phyloP scores from a whole-genome alignment of 2,329 filamentous ascomycete genomes.

The Penicillium sp. region DNA sequence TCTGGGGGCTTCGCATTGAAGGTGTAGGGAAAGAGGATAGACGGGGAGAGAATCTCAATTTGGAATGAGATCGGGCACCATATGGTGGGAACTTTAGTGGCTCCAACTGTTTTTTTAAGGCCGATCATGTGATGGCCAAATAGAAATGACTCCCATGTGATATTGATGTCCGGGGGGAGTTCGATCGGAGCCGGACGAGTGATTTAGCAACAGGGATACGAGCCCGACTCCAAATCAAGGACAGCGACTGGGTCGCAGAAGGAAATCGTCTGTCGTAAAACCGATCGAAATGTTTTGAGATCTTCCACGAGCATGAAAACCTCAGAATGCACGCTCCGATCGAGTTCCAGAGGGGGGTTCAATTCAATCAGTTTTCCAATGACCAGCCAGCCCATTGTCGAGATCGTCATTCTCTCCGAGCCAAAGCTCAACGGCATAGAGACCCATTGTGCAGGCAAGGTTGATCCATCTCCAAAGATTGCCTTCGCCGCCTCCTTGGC shows the following conservation, averaged over 20 bases:
- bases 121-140: background rate
- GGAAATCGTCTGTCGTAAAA: background rate
- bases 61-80: conserved; percentile 2
- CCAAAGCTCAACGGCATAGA: conserved; percentile 90
- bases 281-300: background rate
- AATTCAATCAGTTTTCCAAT: conserved; percentile 90
- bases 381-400: conserved; percentile 70
- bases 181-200: background rate
- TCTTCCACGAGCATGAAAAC: background rate
- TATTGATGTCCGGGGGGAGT: background rate
- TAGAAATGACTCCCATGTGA: background rate
- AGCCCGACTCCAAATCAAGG: background rate
- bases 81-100: background rate
- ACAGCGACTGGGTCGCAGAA: background rate
- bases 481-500: conserved; percentile 79
- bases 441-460: conserved; percentile 79
- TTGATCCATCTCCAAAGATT: conserved; percentile 96
- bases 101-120: background rate
- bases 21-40: background rate
- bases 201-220: background rate
- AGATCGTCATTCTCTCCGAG: conserved; percentile 73
- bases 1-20: conserved; percentile 3
- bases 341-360: background rate
- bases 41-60: conserved; percentile 4
- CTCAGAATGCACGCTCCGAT: background rate